Conservation (phyloP, 495 filamentous ascomycete species). For the Xylaria flabelliformis region DNA sequence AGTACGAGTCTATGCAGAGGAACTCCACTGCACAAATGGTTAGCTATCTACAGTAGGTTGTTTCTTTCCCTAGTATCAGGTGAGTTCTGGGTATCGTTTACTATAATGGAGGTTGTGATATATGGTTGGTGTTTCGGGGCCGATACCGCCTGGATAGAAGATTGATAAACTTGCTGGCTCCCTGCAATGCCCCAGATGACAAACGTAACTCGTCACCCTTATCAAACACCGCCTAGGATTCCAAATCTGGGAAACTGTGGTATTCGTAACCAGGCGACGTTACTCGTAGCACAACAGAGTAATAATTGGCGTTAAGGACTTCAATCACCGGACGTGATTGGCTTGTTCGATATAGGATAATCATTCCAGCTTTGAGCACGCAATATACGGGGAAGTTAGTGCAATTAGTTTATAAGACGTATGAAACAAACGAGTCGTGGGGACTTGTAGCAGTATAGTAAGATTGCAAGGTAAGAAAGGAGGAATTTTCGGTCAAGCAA, state of each 20-base stretch:
- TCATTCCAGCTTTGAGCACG: constrained; percentile 5
- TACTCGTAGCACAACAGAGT: not conserved
- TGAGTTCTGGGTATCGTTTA: not conserved
- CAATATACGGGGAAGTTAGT: constrained; percentile 19
- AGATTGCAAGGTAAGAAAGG: not conserved
- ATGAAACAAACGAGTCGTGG: constrained; percentile 6
- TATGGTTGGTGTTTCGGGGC: not conserved
- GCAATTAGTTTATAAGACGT: constrained; percentile 1
- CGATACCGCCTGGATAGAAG: not conserved
- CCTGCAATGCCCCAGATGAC: constrained; percentile 1
- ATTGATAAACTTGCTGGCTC: not conserved
- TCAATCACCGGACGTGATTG: not conserved
- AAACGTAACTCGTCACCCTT: not conserved
- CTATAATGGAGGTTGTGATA: not conserved
- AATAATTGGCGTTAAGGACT: constrained; percentile 6
- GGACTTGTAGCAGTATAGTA: constrained; percentile 6
- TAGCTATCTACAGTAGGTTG: not conserved
- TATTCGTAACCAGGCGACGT: not conserved
- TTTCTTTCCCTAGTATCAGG: not conserved
- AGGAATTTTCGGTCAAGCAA: not conserved
- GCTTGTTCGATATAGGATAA: not conserved
- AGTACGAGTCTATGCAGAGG: not conserved
- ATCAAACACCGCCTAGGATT: constrained; percentile 1
- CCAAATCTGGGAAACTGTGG: not conserved
- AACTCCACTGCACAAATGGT: not conserved